Percentiles rank a stretch among this genome's conserved stretches.
These are phyloP conservation scores for Backusella mclennaniae DNA, from an alignment of 192 early-diverging fungal species.

Conservation along the genomic window DNA sequence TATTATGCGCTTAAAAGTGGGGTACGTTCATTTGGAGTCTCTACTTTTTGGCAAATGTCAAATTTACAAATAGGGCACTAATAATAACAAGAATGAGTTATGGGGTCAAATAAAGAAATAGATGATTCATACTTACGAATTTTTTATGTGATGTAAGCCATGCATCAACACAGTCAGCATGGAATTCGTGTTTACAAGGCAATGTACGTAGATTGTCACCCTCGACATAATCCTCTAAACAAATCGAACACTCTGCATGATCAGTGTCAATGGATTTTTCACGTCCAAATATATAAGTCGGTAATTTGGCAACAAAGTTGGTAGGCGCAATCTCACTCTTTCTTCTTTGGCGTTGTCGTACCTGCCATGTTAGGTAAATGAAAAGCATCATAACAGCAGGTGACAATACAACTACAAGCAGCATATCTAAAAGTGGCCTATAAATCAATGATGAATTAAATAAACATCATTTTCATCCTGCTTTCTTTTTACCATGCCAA, in stretches of 20 bases:
- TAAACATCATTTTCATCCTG: not conserved
- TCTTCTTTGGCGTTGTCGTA: slow-evolving; percentile 69
- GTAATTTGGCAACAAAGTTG: slow-evolving; percentile 71
- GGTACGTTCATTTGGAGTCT: slow-evolving; percentile 15
- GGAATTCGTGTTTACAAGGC: slow-evolving; percentile 90
- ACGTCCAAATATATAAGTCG: slow-evolving; percentile 63
- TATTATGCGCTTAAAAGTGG: slow-evolving; percentile 21
- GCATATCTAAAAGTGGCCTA: slow-evolving; percentile 74
- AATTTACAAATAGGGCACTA: slow-evolving; percentile 39
- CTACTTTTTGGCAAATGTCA: slow-evolving; percentile 25
- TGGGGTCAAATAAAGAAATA: too few relatives aligned
- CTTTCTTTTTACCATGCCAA: slow-evolving; percentile 35
- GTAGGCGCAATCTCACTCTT: slow-evolving; percentile 76
- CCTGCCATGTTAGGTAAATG: slow-evolving; percentile 69
- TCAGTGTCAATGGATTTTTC: slow-evolving; percentile 70
- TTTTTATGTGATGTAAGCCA: slow-evolving; percentile 87
- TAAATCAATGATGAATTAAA: not conserved
- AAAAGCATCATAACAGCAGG: slow-evolving; percentile 78
- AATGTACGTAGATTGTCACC: slow-evolving; percentile 78
- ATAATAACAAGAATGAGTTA: not conserved
- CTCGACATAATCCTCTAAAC: slow-evolving; percentile 89
- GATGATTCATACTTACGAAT: slow-evolving; percentile 65
- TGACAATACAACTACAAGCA: slow-evolving; percentile 80
- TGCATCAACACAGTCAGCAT: slow-evolving; percentile 85
- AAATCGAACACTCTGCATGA: slow-evolving; percentile 86